Conservation (phyloP, 495 filamentous ascomycete genomes). For the Penicillium taxi region DNA sequence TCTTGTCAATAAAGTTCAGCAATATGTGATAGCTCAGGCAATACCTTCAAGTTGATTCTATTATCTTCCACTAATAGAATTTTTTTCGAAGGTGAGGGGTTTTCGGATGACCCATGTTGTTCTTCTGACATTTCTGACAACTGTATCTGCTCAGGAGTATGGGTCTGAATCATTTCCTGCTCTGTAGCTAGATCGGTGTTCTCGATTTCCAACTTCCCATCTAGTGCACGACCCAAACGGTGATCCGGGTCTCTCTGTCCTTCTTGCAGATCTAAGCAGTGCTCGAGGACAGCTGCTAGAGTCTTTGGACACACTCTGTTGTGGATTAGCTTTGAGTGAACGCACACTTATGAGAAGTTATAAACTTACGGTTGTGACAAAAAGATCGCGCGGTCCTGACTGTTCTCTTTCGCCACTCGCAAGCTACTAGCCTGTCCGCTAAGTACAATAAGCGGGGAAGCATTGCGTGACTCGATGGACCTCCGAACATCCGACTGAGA, state of each 20-base stretch:
- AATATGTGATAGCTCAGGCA: not conserved
- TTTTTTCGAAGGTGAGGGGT: too few relatives aligned
- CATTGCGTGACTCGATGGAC: constrained; percentile 5
- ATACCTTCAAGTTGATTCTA: constrained; percentile 52
- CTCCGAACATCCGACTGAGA: constrained; percentile 4
- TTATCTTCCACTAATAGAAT: constrained; percentile 60
- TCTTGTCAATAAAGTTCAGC: not conserved
- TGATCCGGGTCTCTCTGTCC: not conserved
- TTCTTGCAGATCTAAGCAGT: constrained; percentile 9
- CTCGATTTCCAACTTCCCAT: too few relatives aligned
- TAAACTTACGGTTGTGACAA: constrained; percentile 19
- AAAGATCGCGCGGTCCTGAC: constrained; percentile 14
- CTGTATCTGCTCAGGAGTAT: too few relatives aligned
- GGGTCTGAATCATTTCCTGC: too few relatives aligned
- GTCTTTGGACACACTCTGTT: constrained; percentile 20
- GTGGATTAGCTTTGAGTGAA: not conserved
- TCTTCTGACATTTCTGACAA: too few relatives aligned
- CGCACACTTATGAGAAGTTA: not conserved
- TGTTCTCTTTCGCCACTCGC: constrained; percentile 11
- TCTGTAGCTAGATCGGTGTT: too few relatives aligned
- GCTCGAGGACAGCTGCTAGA: constrained; percentile 13
- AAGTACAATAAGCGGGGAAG: constrained; percentile 16
- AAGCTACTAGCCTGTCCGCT: constrained; percentile 13
- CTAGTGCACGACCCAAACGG: too few relatives aligned
- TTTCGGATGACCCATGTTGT: too few relatives aligned